Evolutionary conservation across 2,329 filamentous ascomycete genomes (phyloP).

Genomic region (Tolypocladium album): DNA sequence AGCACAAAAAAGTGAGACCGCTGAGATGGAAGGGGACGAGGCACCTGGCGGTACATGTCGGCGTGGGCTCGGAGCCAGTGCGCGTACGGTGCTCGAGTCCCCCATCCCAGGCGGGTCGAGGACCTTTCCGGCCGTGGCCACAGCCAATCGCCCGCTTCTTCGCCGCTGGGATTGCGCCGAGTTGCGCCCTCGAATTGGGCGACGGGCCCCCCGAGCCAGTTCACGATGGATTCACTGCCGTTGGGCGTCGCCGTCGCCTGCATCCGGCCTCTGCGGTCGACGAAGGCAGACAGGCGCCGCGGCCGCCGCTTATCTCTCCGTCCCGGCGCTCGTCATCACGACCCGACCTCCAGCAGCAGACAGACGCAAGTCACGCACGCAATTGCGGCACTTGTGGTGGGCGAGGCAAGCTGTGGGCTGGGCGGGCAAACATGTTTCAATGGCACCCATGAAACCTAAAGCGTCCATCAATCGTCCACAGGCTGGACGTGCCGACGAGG

Average conservation of each 20-base stretch:
- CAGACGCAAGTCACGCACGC: not conserved
- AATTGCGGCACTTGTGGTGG: not conserved
- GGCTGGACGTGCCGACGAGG: not conserved
- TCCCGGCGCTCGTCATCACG: not conserved
- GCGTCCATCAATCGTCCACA: not conserved
- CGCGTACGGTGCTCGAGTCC: slow-evolving; percentile 4
- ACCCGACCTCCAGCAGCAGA: not conserved
- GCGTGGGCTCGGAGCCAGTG: slow-evolving; percentile 3
- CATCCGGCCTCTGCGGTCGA: not conserved
- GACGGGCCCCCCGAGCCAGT: not conserved
- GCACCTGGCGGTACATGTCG: slow-evolving; percentile 1
- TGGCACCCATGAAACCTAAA: not conserved
- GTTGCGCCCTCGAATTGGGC: not conserved
- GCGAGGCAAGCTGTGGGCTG: not conserved
- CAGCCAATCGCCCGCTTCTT: not conserved
- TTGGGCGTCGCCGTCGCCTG: not conserved
- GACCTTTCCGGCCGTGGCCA: not conserved
- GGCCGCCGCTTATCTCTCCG: not conserved
- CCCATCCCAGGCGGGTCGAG: not conserved
- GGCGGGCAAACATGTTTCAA: not conserved
- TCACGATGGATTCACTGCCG: not conserved
- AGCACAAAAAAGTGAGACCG: not conserved
- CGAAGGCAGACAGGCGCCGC: not conserved
- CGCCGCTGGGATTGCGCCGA: not conserved
- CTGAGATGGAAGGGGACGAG: not conserved